Evolutionary conservation across 176 grass and related monocot species (phyloP).

Genomic region (Rhipidocladum racemiflorum): DNA sequence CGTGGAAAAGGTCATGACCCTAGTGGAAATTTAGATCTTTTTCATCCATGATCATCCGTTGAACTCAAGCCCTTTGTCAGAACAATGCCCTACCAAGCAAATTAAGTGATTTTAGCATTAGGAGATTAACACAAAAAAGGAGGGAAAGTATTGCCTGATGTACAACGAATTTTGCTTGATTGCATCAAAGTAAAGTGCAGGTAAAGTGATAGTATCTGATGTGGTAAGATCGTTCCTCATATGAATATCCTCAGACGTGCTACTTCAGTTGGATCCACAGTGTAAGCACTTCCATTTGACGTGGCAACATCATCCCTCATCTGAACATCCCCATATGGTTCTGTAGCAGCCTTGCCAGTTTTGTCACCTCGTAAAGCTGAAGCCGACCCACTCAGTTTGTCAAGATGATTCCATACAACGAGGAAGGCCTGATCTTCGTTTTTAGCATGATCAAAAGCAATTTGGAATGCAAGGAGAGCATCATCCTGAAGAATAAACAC

Average conservation of each 20-base stretch:
- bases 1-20: constrained; percentile 65
- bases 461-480: constrained; percentile 76
- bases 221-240: too few relatives aligned
- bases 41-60: constrained; percentile 67
- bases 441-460: constrained; percentile 31
- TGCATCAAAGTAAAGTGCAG: background rate
- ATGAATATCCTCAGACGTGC: background rate
- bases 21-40: constrained; percentile 66
- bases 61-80: constrained; percentile 27
- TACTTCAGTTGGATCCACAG: constrained; percentile 48
- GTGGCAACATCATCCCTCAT: constrained; percentile 49
- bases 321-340: constrained; percentile 46
- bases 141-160: background rate
- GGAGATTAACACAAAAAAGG: background rate
- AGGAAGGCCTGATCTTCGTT: constrained; percentile 89
- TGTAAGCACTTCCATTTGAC: constrained; percentile 41
- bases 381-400: constrained; percentile 2
- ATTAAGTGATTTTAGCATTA: constrained; percentile 30
- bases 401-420: constrained; percentile 43
- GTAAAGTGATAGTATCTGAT: too few relatives aligned
- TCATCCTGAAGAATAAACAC: constrained; percentile 57
- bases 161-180: background rate
- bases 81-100: constrained; percentile 21
- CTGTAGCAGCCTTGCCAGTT: constrained; percentile 30
- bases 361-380: constrained; percentile 37